Base-by-base conservation (phyloP, 1,139 yeast species). In the Hanseniaspora gamundiae region DNA sequence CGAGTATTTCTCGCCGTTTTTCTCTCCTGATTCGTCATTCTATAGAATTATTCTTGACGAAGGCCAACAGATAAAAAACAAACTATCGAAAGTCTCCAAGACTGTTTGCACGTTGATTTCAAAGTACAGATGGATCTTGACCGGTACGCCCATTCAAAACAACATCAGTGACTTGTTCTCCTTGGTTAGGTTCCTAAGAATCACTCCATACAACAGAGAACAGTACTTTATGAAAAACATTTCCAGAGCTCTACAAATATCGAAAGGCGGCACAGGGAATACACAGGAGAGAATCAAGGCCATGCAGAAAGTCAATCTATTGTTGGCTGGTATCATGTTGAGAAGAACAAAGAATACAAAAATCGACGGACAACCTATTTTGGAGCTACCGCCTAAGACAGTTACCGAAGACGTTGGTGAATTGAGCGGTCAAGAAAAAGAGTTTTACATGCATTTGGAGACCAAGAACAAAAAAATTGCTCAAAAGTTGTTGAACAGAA, bases 71-170 rank as follows among this genome's bases (percentile, higher is more conserved):
- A 84, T 91, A 53, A 87, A 91, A 55, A 88, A 87, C 57, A 80
- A 78, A 51, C 52, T 62, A 4, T 74, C 97, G 0, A 69, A 75
- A 51, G 70, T 80, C 2, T 78, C 95, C 1, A 74, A 71, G 48
- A 80, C 95, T 0, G 79, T 81, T 44, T 71, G 79, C 5, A 67
- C 72, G 13, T 51, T 88, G 16, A 62, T 69, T 28, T 66, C 78
- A 0, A 61, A 58, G 1, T 77, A 74, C 52, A 68, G 91, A 46
- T 79, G 94, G 77, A 83, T 95, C 55, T 66, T 91, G 38, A 78
- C 94, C 4, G 99, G 98, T 53, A 91, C 99, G 0, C 98, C 98
- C 0, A 80, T 93, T 68, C 97, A 93, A 62, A 91, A 91, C 55
- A 74, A 69, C 44, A 73, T 88, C 47, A 82, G 76, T 38, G 99